These are phyloP conservation scores for Ailanthus altissimus DNA, from an alignment of 345 rosid species.

Conservation along the genomic window DNA sequence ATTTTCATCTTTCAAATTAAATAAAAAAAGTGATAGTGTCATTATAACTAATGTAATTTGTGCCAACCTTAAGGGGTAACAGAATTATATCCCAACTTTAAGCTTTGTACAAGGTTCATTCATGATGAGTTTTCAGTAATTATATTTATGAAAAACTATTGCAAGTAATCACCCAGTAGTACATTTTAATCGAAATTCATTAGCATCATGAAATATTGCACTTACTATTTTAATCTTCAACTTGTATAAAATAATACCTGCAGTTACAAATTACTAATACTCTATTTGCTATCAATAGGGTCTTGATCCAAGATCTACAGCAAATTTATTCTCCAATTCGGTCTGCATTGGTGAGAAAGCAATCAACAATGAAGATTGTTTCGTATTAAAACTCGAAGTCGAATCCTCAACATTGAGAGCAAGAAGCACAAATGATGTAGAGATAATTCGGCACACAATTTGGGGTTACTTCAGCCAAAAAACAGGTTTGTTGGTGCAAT, in stretches of 20 bases:
- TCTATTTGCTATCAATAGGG: constrained; percentile 49
- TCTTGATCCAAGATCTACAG: constrained; percentile 81
- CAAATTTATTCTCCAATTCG: constrained; percentile 64
- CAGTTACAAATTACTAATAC: background rate
- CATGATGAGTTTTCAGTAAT: background rate
- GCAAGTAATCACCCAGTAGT: too few relatives aligned
- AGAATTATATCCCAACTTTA: too few relatives aligned
- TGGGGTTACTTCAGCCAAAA: constrained; percentile 95
- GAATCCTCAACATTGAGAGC: constrained; percentile 56
- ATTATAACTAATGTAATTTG: too few relatives aligned
- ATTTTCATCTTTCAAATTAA: too few relatives aligned
- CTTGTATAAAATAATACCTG: background rate
- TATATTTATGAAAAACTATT: too few relatives aligned
- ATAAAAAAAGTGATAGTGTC: too few relatives aligned
- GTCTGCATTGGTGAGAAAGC: constrained; percentile 76
- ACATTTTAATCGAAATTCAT: too few relatives aligned
- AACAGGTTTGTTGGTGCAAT: constrained; percentile 74
- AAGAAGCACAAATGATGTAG: constrained; percentile 69
- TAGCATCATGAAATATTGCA: too few relatives aligned
- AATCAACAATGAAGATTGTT: constrained; percentile 70
- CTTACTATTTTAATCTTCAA: too few relatives aligned
- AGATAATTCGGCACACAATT: constrained; percentile 74
- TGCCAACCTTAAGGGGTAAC: too few relatives aligned
- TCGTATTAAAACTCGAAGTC: constrained; percentile 70
- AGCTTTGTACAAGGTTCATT: background rate